These are phyloP conservation scores for Salvia miltiorrhiza DNA, from an alignment of 257 asterid genomes.

Conservation along the genomic window DNA sequence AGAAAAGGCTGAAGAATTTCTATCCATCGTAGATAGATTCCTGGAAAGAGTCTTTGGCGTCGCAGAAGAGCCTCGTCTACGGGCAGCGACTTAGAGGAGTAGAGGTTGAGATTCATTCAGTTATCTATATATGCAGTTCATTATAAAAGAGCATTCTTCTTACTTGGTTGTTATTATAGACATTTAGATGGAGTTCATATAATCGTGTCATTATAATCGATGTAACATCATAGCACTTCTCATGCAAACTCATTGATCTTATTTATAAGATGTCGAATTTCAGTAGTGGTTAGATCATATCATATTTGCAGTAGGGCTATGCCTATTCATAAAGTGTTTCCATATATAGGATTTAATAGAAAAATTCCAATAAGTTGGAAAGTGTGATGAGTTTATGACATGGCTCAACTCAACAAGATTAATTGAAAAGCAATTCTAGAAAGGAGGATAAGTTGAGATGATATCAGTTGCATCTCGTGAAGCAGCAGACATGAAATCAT, in stretches of 20 bases:
- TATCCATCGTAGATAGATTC: slow-evolving; percentile 64
- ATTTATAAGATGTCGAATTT: slow-evolving; percentile 3
- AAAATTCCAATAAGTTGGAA: background rate
- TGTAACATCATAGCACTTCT: background rate
- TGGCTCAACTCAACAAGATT: background rate
- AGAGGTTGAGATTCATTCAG: slow-evolving; percentile 10
- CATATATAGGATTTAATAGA: background rate
- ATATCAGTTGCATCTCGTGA: slow-evolving; percentile 38
- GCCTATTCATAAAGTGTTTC: background rate
- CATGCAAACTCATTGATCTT: background rate
- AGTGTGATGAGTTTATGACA: too few species aligned
- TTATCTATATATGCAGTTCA: slow-evolving; percentile 11
- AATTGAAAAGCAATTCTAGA: slow-evolving; percentile 24
- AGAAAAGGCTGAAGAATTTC: slow-evolving; percentile 82
- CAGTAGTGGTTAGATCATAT: background rate
- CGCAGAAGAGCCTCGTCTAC: slow-evolving; percentile 42
- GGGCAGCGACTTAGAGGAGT: slow-evolving; percentile 54
- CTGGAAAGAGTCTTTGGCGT: slow-evolving; percentile 43
- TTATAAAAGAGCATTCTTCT: background rate
- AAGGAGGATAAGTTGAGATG: slow-evolving; percentile 48
- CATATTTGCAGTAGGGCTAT: background rate
- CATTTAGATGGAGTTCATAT: background rate
- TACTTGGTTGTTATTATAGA: slow-evolving; percentile 2
- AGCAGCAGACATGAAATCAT: slow-evolving; percentile 55
- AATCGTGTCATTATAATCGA: background rate